Conservation (phyloP, 2,329 filamentous ascomycete species). For the Coniochaeta sp. region DNA sequence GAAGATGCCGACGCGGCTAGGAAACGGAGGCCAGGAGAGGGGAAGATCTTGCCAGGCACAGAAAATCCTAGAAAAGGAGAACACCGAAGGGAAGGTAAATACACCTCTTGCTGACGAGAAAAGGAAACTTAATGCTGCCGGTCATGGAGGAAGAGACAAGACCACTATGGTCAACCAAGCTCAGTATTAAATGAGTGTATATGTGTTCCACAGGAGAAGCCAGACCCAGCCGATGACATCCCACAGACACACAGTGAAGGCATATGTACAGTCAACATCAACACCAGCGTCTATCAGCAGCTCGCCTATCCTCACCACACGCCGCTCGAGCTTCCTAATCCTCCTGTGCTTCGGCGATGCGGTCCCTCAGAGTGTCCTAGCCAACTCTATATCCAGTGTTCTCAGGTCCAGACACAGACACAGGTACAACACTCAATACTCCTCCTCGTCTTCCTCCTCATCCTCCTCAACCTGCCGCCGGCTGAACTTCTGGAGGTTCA, state of each 20-base stretch:
- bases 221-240: neutral
- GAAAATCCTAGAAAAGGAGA: no score
- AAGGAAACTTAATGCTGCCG: no score
- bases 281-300: neutral
- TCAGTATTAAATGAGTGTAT: neutral
- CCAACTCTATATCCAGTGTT: neutral
- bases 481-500: neutral
- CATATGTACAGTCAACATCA: neutral
- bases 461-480: neutral
- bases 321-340: neutral
- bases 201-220: neutral
- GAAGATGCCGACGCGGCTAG: no score
- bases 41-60: no score
- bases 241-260: neutral
- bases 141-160: no score
- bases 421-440: neutral
- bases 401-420: no score
- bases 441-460: slow-evolving; percentile 2
- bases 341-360: no score
- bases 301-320: neutral
- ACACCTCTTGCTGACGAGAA: no score
- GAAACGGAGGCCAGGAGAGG: no score
- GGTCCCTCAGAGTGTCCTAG: neutral
- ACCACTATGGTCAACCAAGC: no score
- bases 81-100: no score